Percentiles rank a stretch among this genome's conserved stretches.
phyloP scores from a whole-genome alignment of 1,139 yeast genomes.

The Candida tetrigidarum region DNA sequence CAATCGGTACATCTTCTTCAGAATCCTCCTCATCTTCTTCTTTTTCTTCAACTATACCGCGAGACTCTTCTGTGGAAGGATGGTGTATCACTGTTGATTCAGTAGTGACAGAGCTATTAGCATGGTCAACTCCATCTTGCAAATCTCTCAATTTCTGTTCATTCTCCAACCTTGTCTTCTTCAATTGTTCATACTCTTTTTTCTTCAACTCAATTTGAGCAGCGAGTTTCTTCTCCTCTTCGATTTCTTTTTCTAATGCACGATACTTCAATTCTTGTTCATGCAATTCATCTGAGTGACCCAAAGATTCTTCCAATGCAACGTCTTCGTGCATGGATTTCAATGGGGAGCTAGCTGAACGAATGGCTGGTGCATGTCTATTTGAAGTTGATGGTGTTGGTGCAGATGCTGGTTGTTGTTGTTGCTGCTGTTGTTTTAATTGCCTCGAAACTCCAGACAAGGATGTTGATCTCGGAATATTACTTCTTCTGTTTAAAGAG shows the following conservation, averaged over 20 bases:
- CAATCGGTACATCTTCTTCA: slow-evolving; percentile 14
- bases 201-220: slow-evolving; percentile 34
- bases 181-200: slow-evolving; percentile 36
- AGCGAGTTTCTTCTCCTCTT: slow-evolving; percentile 35
- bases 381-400: too few relatives aligned
- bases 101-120: slow-evolving; percentile 5
- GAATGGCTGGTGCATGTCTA: slow-evolving; percentile 1
- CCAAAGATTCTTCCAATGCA: slow-evolving; percentile 19
- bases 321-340: slow-evolving; percentile 22
- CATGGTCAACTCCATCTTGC: slow-evolving; percentile 11
- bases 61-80: neutral
- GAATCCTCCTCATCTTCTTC: slow-evolving; percentile 9
- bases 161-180: slow-evolving; percentile 20
- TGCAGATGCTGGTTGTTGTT: too few relatives aligned
- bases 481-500: slow-evolving; percentile 17
- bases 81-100: slow-evolving; percentile 12
- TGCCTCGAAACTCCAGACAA: slow-evolving; percentile 15
- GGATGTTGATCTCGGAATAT: slow-evolving; percentile 24
- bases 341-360: slow-evolving; percentile 13
- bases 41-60: slow-evolving; percentile 3
- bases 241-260: slow-evolving; percentile 30
- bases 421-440: neutral
- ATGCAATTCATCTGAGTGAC: slow-evolving; percentile 15
- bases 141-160: slow-evolving; percentile 24
- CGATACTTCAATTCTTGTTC: slow-evolving; percentile 18